phyloP scores from a whole-genome alignment of 495 filamentous ascomycete genomes.

The Hypomontagnella submonticulosa region DNA sequence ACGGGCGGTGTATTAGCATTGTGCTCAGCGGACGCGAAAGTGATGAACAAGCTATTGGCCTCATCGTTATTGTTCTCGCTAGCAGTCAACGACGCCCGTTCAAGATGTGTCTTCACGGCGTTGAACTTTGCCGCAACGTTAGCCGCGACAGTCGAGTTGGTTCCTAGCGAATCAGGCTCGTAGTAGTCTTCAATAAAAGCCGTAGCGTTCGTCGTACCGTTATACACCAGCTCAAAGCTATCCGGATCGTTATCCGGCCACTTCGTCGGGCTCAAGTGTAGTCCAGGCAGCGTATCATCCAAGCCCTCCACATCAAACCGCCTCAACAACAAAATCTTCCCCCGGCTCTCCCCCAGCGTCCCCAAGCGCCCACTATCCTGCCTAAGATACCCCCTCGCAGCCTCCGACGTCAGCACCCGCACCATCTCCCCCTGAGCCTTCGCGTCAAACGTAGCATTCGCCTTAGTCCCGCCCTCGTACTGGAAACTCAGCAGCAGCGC shows the following conservation, averaged over 20 bases:
- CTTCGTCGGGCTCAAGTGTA: constrained; percentile 76
- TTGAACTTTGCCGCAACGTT: constrained; percentile 78
- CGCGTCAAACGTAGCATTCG: constrained; percentile 62
- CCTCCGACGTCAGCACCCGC: constrained; percentile 67
- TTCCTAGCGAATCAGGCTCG: constrained; percentile 70
- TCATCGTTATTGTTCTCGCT: neutral
- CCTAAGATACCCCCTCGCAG: constrained; percentile 66
- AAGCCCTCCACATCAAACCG: constrained; percentile 73
- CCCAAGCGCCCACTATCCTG: constrained; percentile 71
- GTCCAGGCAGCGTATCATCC: constrained; percentile 66
- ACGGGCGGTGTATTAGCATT: constrained; percentile 54
- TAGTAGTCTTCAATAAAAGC: constrained; percentile 90
- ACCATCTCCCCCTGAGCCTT: constrained; percentile 70
- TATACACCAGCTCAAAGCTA: constrained; percentile 52
- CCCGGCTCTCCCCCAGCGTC: constrained; percentile 77
- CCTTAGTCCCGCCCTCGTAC: constrained; percentile 76
- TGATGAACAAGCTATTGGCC: constrained; percentile 59
- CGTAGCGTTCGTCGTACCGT: constrained; percentile 67
- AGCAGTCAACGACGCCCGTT: constrained; percentile 55
- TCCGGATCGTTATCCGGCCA: constrained; percentile 83
- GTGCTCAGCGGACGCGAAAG: constrained; percentile 60
- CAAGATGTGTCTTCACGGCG: constrained; percentile 73
- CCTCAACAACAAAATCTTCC: constrained; percentile 81
- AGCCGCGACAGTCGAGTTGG: constrained; percentile 45
- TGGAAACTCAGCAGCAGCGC: constrained; percentile 84